These are phyloP conservation scores for Aspergillus intermedius DNA, from an alignment of 2,329 filamentous ascomycete genomes.

Conservation along the genomic window DNA sequence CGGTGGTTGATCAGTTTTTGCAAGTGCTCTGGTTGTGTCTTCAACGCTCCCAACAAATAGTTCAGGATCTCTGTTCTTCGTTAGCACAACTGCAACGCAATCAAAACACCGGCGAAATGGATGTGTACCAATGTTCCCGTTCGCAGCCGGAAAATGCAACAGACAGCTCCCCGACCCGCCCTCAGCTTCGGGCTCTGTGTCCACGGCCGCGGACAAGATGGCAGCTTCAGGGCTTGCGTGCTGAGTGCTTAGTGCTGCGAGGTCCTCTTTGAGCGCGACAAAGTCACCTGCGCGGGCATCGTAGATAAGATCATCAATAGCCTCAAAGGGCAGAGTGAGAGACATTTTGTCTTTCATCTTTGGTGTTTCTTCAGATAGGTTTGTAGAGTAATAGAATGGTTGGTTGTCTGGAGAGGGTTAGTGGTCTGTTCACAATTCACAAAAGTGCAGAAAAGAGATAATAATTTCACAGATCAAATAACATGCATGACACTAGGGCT, in stretches of 20 bases:
- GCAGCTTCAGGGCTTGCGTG: constrained; percentile 56
- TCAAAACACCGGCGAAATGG: background rate
- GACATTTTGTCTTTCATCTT: constrained; percentile 11
- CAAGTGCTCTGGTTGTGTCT: constrained; percentile 14
- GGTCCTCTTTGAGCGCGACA: constrained; percentile 55
- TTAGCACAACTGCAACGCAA: constrained; percentile 1
- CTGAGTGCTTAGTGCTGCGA: constrained; percentile 56
- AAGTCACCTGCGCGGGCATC: constrained; percentile 72
- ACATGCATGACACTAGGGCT: no score
- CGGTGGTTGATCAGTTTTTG: constrained; percentile 41
- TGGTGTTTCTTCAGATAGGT: background rate
- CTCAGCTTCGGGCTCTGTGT: constrained; percentile 70
- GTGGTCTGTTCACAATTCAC: background rate
- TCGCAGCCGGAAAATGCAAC: constrained; percentile 87
- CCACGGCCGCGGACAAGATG: constrained; percentile 63
- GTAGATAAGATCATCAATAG: constrained; percentile 89
- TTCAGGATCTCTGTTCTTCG: constrained; percentile 41
- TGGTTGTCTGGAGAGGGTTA: background rate
- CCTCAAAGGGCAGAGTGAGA: constrained; percentile 59
- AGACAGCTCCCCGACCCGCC: constrained; percentile 42
- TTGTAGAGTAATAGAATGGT: background rate
- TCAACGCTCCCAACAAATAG: constrained; percentile 40
- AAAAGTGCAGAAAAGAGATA: background rate
- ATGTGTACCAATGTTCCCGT: constrained; percentile 66
- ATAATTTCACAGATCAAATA: no score